Conservation (phyloP, 768 basidiomycete genomes). For the Clavaria fumosa region DNA sequence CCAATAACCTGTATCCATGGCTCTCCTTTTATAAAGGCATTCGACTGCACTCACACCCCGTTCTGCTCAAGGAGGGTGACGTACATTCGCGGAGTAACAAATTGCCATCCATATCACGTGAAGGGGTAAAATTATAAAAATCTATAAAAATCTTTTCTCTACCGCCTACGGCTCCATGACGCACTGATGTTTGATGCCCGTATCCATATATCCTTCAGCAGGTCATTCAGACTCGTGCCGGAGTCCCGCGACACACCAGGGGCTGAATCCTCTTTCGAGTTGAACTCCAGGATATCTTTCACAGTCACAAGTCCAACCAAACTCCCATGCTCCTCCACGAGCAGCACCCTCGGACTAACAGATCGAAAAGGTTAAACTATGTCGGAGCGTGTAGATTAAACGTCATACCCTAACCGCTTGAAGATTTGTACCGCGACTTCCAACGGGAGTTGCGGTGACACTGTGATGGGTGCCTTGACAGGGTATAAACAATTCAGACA, state of each 20-base stretch:
- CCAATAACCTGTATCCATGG: too few relatives aligned
- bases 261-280: slow-evolving; percentile 40
- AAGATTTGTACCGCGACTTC: slow-evolving; percentile 98
- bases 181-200: slow-evolving; percentile 29
- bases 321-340: slow-evolving; percentile 76
- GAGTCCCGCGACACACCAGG: slow-evolving; percentile 43
- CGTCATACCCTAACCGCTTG: slow-evolving; percentile 95
- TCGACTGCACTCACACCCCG: too few relatives aligned
- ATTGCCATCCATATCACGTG: too few relatives aligned
- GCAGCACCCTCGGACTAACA: slow-evolving; percentile 81
- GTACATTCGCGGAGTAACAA: too few relatives aligned
- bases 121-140: slow-evolving; percentile 4
- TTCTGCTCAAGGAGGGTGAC: too few relatives aligned
- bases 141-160: slow-evolving; percentile 16
- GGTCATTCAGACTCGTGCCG: slow-evolving; percentile 46
- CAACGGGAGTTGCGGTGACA: slow-evolving; percentile 79
- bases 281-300: slow-evolving; percentile 89
- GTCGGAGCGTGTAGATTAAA: slow-evolving; percentile 10
- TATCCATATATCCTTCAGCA: slow-evolving; percentile 47
- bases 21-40: too few relatives aligned
- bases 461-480: slow-evolving; percentile 78
- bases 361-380: neutral
- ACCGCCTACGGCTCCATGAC: slow-evolving; percentile 24
- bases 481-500: neutral
- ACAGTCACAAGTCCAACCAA: slow-evolving; percentile 84